Evolutionary conservation across 2,329 filamentous ascomycete genomes (phyloP), one percentile per base, ranked within the genome.

Genomic region (Ustilaginoidea virens): DNA sequence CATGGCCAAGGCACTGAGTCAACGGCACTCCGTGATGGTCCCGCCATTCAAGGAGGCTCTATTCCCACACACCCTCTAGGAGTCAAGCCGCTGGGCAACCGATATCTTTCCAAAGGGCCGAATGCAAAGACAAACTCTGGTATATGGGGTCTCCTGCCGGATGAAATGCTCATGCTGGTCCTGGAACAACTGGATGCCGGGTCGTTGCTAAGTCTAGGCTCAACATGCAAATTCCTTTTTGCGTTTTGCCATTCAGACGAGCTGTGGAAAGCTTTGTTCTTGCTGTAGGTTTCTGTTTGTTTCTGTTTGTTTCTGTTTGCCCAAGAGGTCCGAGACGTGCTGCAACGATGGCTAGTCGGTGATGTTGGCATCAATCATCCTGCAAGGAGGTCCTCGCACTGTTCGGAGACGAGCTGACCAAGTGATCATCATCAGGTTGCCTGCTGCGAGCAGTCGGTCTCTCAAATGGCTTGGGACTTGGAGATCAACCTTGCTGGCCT

Each of bases 81-180:
- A 18, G 65, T 96, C 38, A 90, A 85, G 47, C 87, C 90, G 1
- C 67, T 79, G 36, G 90, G 87, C 21, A 96, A 98, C 58, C 74
- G 76, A 41, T 75, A 66, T 27, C 67, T 87, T 24, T 71, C 73
- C 13, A 61, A 70, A 9, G 61, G 60, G 3, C 62, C 62, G 31
- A 80, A 80, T 54, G 68, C 83, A 27, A 80, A 81, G 34, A 52
- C 59, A 27, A 63, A 60, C 22, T 67, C 73, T 36, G 86, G 85
- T 11, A 46, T 47, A 5, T 78, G 92, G 47, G 65, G 66, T 33
- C 48, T 52, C 22, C 56, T 93, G 30, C 80, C 86, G 4, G 87
- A 96, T 51, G 85, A 94, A 53, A 55, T 90, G 39, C 58, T 94
- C 28, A 63, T 76, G 39, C 61, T 77, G 30, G 48, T 93, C 11